phyloP scores from a whole-genome alignment of 2,329 filamentous ascomycete genomes.

The Beauveria sp. region DNA sequence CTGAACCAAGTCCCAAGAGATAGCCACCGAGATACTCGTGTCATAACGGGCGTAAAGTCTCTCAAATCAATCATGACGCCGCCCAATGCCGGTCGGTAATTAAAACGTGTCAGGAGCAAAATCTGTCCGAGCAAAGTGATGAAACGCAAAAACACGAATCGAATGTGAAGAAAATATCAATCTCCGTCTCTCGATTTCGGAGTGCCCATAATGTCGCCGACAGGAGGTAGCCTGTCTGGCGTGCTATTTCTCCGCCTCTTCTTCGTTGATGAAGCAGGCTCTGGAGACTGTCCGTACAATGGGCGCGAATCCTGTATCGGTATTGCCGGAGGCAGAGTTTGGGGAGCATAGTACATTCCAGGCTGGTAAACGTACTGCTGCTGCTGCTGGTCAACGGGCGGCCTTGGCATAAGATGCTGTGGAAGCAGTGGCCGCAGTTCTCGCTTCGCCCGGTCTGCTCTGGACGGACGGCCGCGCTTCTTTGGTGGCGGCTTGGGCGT shows the following conservation, averaged over 20 bases:
- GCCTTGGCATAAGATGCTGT: conserved; percentile 25
- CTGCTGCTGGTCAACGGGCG: conserved; percentile 11
- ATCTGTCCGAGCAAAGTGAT: not conserved
- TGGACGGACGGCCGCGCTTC: conserved; percentile 39
- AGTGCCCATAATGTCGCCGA: conserved; percentile 4
- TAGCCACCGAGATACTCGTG: not conserved
- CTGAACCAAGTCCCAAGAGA: not conserved
- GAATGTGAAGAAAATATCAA: not conserved
- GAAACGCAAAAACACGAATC: not conserved
- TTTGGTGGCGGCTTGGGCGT: conserved; percentile 19
- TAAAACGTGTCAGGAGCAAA: not conserved
- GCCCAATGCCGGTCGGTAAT: not conserved
- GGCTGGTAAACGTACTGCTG: not conserved
- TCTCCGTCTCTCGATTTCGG: not conserved
- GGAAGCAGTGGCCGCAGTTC: conserved; percentile 25
- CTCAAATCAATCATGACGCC: not conserved
- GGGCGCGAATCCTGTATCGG: not conserved
- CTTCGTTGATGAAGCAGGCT: not conserved
- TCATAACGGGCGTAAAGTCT: not conserved
- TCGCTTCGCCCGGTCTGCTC: conserved; percentile 32
- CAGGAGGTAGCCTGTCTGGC: not conserved
- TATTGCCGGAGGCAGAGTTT: not conserved
- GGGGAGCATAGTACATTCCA: not conserved
- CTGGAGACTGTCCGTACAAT: not conserved
- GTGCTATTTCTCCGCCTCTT: not conserved